Evolutionary conservation across 164 flowering plant genomes (phyloP).

Genomic region (Chloranthus sessilifolius): DNA sequence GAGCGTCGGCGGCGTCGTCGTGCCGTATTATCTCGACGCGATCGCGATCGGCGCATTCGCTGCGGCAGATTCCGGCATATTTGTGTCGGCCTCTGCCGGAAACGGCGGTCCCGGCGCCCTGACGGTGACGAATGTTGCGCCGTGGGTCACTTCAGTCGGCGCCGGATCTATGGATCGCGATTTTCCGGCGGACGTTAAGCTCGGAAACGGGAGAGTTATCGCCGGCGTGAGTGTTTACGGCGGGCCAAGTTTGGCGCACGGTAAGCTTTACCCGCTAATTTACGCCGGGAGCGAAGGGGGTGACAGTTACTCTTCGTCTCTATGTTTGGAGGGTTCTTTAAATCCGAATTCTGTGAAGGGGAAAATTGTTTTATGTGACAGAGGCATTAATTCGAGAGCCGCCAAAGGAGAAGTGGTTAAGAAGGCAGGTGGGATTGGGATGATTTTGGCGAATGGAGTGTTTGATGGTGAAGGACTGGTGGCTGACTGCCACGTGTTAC

Average conservation of each 20-base stretch:
- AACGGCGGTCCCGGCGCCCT: slow-evolving; percentile 91
- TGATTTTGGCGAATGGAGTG: slow-evolving; percentile 86
- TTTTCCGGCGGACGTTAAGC: slow-evolving; percentile 76
- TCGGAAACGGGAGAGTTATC: slow-evolving; percentile 58
- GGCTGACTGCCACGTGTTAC: slow-evolving; percentile 89
- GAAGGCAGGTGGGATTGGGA: slow-evolving; percentile 80
- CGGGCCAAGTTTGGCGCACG: slow-evolving; percentile 56
- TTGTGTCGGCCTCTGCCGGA: slow-evolving; percentile 92
- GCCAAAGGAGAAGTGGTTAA: slow-evolving; percentile 82
- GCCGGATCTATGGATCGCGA: slow-evolving; percentile 86
- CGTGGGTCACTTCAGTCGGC: slow-evolving; percentile 93
- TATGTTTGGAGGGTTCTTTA: slow-evolving; percentile 81
- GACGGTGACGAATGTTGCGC: slow-evolving; percentile 85
- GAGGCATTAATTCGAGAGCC: slow-evolving; percentile 77
- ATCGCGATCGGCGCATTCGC: slow-evolving; percentile 82
- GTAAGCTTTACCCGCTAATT: slow-evolving; percentile 48
- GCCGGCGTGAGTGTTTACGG: slow-evolving; percentile 71
- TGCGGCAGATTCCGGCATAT: slow-evolving; percentile 63
- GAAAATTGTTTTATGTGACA: slow-evolving; percentile 82
- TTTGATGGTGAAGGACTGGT: slow-evolving; percentile 91
- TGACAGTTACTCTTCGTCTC: slow-evolving; percentile 76
- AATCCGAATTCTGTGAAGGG: slow-evolving; percentile 58
- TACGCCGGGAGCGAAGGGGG: slow-evolving; percentile 74
- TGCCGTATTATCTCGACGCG: slow-evolving; percentile 75
- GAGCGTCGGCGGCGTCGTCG: slow-evolving; percentile 86